Evolutionary conservation across 768 basidiomycete genomes (phyloP).

Genomic region (Pleurotus cornucopiae): DNA sequence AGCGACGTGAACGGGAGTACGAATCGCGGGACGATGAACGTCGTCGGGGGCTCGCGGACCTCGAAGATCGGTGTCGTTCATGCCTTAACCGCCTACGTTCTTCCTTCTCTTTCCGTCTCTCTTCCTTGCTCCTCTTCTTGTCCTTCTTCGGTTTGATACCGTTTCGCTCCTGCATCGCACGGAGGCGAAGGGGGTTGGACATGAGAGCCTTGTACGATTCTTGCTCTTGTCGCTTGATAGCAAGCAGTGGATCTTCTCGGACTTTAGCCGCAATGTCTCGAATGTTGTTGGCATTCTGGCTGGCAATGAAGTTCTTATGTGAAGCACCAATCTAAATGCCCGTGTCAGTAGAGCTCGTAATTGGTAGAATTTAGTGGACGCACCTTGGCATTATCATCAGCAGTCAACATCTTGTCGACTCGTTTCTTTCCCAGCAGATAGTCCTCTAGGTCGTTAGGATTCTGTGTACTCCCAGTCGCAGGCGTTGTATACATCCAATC

Average conservation of each 20-base stretch:
- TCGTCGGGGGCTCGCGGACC: slow-evolving; percentile 24
- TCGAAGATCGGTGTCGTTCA: slow-evolving; percentile 26
- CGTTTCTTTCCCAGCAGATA: slow-evolving; percentile 97
- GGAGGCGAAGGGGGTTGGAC: slow-evolving; percentile 80
- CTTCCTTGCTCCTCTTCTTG: slow-evolving; percentile 63
- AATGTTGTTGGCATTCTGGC: slow-evolving; percentile 87
- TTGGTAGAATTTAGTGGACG: slow-evolving; percentile 11
- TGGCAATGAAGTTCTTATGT: slow-evolving; percentile 90
- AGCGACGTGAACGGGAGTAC: slow-evolving; percentile 36
- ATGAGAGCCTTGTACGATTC: slow-evolving; percentile 83
- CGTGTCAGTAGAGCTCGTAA: not conserved
- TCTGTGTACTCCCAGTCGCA: slow-evolving; percentile 81
- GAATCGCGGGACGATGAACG: slow-evolving; percentile 27
- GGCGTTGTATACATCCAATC: slow-evolving; percentile 99
- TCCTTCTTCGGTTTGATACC: slow-evolving; percentile 82
- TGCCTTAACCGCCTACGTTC: slow-evolving; percentile 39
- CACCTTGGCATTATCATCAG: slow-evolving; percentile 89
- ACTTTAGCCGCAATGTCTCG: slow-evolving; percentile 92
- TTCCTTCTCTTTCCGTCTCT: slow-evolving; percentile 48
- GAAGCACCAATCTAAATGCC: slow-evolving; percentile 66
- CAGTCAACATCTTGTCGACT: slow-evolving; percentile 92
- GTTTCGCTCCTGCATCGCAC: slow-evolving; percentile 74
- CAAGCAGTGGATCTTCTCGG: slow-evolving; percentile 94
- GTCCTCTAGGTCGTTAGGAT: slow-evolving; percentile 90
- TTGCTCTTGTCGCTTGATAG: slow-evolving; percentile 97